Evolutionary conservation across 352 stramenopile species (phyloP), one percentile per base, ranked within the genome.

Genomic region (Pythium utonaiense): DNA sequence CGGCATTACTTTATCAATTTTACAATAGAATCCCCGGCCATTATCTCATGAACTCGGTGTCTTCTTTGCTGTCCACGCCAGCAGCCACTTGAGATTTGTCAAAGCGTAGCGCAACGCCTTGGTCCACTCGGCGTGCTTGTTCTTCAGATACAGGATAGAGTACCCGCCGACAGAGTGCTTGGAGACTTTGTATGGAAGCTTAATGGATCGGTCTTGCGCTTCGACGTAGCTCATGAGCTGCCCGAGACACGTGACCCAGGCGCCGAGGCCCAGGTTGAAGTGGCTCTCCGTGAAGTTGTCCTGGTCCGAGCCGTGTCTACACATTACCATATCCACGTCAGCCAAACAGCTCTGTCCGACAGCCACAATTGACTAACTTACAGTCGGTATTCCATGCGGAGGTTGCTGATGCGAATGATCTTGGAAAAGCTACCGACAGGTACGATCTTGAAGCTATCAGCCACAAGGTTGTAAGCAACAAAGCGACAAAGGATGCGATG

Each of bases 341-440:
- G 36, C 12, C 33, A 16, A 16, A 33, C 28, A 48, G 33, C 31
- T 13, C 17, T 24, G 6, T n/a, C 44, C 27, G 6, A n/a, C 14
- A 31, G 10, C 28, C 44, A n/a, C 17, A 7, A 30, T 21, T 24
- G 10, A 34, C n/a, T 14, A 1, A 75, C 78, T 28, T 75, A 93
- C 83, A 95, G 57, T 57, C 67, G 66, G 50, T 95, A 95, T 55
- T 95, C 83, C 86, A 95, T 92, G 8, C 78, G 80, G 3, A 91
- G 57, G 51, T 78, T 87, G 48, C 74, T 91, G 17, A 80, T 77
- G 24, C 86, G 80, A 21, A 93, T 83, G 17, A 96, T 77, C 56
- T 96, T 96, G 30, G 86, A 95, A 21, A 90, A 90, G 60, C 82
- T 96, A 0, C 89, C 89, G 7, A 96, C 65, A 3, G 86, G 84